These are phyloP conservation scores for Candida odintsovae DNA, from an alignment of 805 yeast genomes.

Conservation along the genomic window DNA sequence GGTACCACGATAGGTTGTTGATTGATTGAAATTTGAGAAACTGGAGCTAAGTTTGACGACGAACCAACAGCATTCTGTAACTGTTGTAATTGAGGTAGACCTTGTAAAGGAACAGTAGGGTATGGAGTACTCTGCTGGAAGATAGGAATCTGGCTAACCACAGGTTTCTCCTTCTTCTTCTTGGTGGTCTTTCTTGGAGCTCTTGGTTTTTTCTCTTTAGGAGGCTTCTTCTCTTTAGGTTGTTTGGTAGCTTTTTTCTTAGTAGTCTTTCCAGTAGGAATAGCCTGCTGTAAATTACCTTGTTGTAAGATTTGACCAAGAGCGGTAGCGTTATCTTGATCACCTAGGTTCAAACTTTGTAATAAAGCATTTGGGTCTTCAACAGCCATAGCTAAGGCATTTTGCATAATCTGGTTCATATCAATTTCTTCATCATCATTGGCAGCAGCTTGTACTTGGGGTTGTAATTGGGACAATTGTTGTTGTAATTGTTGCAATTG, in stretches of 20 bases:
- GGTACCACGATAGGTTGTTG: constrained; percentile 10
- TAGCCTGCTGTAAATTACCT: constrained; percentile 11
- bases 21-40: constrained; percentile 2
- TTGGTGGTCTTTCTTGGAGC: constrained; percentile 24
- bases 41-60: neutral
- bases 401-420: constrained; percentile 68
- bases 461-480: neutral
- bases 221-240: constrained; percentile 19
- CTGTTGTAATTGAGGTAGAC: constrained; percentile 15
- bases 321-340: constrained; percentile 5
- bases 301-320: constrained; percentile 22
- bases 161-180: constrained; percentile 21
- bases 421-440: constrained; percentile 45
- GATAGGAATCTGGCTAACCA: constrained; percentile 19
- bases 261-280: constrained; percentile 8
- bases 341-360: constrained; percentile 32
- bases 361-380: constrained; percentile 44
- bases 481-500: neutral
- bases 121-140: constrained; percentile 18
- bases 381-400: constrained; percentile 73
- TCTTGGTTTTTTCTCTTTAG: constrained; percentile 22
- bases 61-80: constrained; percentile 6
- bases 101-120: constrained; percentile 8
- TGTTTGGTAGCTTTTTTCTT: constrained; percentile 11
- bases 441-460: neutral